phyloP scores from a whole-genome alignment of 495 filamentous ascomycete genomes.

The Neurospora sp. region DNA sequence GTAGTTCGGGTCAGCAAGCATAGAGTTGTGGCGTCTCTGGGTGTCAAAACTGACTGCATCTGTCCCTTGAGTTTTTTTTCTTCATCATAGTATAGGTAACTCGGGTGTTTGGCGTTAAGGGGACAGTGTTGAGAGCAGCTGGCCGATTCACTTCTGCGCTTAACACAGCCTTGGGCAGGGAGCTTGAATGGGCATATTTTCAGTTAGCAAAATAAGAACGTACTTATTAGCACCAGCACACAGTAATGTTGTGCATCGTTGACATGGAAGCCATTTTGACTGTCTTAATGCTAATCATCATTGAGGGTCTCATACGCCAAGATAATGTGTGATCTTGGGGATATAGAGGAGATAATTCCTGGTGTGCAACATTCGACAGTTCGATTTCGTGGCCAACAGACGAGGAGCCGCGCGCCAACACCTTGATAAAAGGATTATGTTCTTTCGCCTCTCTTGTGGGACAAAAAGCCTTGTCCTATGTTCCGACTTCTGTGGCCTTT shows the following conservation, averaged over 20 bases:
- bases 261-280: not conserved
- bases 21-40: not conserved
- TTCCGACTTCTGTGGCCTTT: not conserved
- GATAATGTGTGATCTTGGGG: too few species aligned
- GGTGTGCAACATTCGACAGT: too few species aligned
- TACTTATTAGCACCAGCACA: not conserved
- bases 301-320: too few species aligned
- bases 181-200: not conserved
- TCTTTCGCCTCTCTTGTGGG: too few species aligned
- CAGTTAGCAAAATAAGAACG: not conserved
- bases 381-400: not conserved
- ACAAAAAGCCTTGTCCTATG: too few species aligned
- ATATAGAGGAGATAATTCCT: too few species aligned
- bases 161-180: not conserved
- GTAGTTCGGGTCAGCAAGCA: not conserved
- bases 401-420: not conserved
- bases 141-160: not conserved
- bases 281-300: not conserved
- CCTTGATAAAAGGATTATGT: too few species aligned
- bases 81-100: not conserved
- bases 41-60: not conserved
- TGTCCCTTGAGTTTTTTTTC: not conserved
- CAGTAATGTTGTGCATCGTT: not conserved
- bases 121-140: not conserved
- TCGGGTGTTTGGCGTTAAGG: not conserved